phyloP scores from a whole-genome alignment of 352 stramenopile species.

The Globisporangium radiosum region DNA sequence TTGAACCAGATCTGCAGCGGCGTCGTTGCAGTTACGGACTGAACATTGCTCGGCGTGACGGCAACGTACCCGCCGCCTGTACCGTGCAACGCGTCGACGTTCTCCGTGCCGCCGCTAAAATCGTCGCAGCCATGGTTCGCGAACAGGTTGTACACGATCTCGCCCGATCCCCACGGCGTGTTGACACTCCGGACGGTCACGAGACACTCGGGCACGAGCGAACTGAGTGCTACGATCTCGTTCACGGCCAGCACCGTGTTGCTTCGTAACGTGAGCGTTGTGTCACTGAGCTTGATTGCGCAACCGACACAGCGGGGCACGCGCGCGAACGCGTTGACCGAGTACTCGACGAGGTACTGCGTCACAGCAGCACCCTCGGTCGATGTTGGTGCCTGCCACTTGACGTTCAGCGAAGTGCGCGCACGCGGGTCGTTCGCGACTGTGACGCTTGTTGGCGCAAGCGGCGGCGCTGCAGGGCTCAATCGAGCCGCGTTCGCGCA shows the following conservation, averaged over 20 bases:
- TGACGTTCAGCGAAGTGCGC: slow-evolving; percentile 74
- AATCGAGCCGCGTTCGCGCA: slow-evolving; percentile 34
- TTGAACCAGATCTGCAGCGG: slow-evolving; percentile 15
- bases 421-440: slow-evolving; percentile 80
- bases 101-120: slow-evolving; percentile 27
- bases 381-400: slow-evolving; percentile 65
- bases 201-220: slow-evolving; percentile 37
- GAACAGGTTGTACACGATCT: slow-evolving; percentile 39
- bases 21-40: slow-evolving; percentile 2
- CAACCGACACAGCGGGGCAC: slow-evolving; percentile 43
- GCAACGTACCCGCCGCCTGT: slow-evolving; percentile 33
- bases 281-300: slow-evolving; percentile 26
- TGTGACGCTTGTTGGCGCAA: slow-evolving; percentile 58
- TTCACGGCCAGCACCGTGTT: slow-evolving; percentile 26
- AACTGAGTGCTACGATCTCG: slow-evolving; percentile 42
- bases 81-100: slow-evolving; percentile 41
- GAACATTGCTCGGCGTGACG: slow-evolving; percentile 16
- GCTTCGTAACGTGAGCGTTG: slow-evolving; percentile 27
- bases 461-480: slow-evolving; percentile 61
- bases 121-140: slow-evolving; percentile 59
- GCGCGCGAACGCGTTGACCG: slow-evolving; percentile 38
- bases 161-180: slow-evolving; percentile 25
- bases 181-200: slow-evolving; percentile 31
- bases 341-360: slow-evolving; percentile 87
- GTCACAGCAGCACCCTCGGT: slow-evolving; percentile 61